Evolutionary conservation across 2,329 filamentous ascomycete genomes (phyloP).

Genomic region (Chaetomium globosum): DNA sequence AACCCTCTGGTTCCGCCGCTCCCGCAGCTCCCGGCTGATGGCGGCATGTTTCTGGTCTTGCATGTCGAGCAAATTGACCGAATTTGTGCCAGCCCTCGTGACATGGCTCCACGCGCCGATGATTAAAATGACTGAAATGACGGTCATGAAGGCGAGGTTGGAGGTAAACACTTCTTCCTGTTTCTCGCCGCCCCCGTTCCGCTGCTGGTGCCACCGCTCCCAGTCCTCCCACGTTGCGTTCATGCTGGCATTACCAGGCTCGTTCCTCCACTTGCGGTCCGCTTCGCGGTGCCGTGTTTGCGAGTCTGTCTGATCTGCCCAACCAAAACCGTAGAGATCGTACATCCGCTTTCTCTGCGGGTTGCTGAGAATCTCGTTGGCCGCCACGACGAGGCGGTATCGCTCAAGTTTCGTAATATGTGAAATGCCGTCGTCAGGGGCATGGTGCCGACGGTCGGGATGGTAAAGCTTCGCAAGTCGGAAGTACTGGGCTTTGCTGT

Average conservation of each 20-base stretch:
- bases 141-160: slow-evolving; percentile 73
- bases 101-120: slow-evolving; percentile 74
- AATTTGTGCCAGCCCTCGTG: slow-evolving; percentile 65
- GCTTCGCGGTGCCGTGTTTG: slow-evolving; percentile 45
- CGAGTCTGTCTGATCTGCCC: slow-evolving; percentile 65
- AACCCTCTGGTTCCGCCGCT: slow-evolving; percentile 56
- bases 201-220: slow-evolving; percentile 73
- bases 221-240: slow-evolving; percentile 99
- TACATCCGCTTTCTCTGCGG: slow-evolving; percentile 77
- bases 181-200: slow-evolving; percentile 51
- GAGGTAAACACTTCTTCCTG: slow-evolving; percentile 69
- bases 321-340: slow-evolving; percentile 79
- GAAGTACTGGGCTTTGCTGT: slow-evolving; percentile 84
- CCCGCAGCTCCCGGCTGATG: slow-evolving; percentile 62
- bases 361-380: slow-evolving; percentile 85
- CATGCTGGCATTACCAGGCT: slow-evolving; percentile 53
- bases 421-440: slow-evolving; percentile 52
- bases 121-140: slow-evolving; percentile 71
- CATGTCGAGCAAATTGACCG: slow-evolving; percentile 65
- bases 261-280: slow-evolving; percentile 54
- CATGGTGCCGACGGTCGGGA: slow-evolving; percentile 67
- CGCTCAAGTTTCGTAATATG: slow-evolving; percentile 74
- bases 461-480: slow-evolving; percentile 95
- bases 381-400: slow-evolving; percentile 84
- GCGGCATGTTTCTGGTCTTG: slow-evolving; percentile 68